A percentile compares a stretch with the other conserved stretches of the same genome.
phyloP scores from a whole-genome alignment of 164 flowering plant genomes.

The Malania oleifera region DNA sequence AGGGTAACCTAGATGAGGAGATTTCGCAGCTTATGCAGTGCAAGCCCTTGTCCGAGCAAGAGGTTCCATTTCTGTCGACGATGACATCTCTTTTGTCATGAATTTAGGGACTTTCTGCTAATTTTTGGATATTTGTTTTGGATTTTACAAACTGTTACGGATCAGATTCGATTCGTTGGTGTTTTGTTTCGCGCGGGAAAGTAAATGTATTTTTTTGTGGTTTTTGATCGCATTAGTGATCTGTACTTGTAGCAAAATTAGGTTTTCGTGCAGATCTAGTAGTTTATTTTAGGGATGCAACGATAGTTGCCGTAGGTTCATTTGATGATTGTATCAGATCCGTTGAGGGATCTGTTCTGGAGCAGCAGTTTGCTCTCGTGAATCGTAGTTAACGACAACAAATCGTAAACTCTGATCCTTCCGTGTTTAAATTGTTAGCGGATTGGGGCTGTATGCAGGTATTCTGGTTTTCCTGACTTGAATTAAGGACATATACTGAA shows the following conservation, averaged over 20 bases:
- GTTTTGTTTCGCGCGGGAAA: background rate
- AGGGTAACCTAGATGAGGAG: slow-evolving; percentile 78
- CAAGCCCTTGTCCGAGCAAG: slow-evolving; percentile 86
- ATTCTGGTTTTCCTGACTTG: too few species aligned
- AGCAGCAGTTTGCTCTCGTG: too few species aligned
- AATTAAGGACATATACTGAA: too few species aligned
- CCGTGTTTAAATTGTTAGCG: too few species aligned
- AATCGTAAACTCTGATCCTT: too few species aligned
- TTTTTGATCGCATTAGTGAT: slow-evolving; percentile 13
- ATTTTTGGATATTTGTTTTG: background rate
- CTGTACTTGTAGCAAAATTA: slow-evolving; percentile 9
- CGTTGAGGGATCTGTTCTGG: background rate
- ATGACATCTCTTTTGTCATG: background rate
- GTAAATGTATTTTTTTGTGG: background rate
- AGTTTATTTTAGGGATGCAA: slow-evolving; percentile 4
- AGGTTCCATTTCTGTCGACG: slow-evolving; percentile 33
- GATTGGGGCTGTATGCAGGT: too few species aligned
- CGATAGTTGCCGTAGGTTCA: background rate
- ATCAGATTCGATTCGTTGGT: slow-evolving; percentile 15
- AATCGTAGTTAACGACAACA: too few species aligned
- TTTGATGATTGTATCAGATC: slow-evolving; percentile 10
- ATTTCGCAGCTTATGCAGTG: slow-evolving; percentile 96
- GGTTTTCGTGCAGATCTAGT: slow-evolving; percentile 8
- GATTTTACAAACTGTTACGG: slow-evolving; percentile 1
- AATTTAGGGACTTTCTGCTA: background rate